phyloP scores from a whole-genome alignment of 148 eudicot genomes.

The Salicornia ramosissima region DNA sequence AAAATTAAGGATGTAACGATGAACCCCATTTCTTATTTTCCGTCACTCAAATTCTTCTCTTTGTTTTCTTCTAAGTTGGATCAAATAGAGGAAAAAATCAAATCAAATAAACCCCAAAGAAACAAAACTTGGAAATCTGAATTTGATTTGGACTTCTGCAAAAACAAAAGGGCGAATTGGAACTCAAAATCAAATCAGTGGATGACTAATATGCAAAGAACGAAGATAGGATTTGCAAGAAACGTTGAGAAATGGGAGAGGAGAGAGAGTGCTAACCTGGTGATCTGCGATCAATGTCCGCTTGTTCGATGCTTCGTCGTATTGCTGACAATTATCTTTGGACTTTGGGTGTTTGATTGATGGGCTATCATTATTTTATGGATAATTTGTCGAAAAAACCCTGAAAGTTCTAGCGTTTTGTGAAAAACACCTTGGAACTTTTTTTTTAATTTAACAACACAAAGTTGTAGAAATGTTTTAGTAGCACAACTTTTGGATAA shows the following conservation, averaged over 20 bases:
- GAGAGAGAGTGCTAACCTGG: constrained; percentile 16
- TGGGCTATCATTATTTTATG: no score
- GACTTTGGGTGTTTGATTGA: no score
- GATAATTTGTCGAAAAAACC: no score
- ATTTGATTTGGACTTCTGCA: constrained; percentile 7
- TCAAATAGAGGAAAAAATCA: constrained; percentile 8
- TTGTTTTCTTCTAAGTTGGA: neutral
- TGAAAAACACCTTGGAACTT: no score
- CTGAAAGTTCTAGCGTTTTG: no score
- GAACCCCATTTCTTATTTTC: constrained; percentile 57
- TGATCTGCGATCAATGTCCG: constrained; percentile 18
- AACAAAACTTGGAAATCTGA: neutral
- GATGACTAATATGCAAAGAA: neutral
- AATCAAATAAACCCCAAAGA: neutral
- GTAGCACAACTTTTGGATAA: no score
- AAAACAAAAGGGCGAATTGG: neutral
- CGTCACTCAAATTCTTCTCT: neutral
- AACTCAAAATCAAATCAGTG: neutral
- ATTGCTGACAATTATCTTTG: no score
- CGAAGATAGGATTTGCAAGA: neutral
- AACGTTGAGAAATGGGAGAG: neutral
- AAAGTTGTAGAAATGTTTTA: no score
- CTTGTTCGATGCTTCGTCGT: no score
- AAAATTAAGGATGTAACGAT: constrained; percentile 72
- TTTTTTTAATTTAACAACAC: no score